These are phyloP conservation scores for Mycena citricolor DNA, from an alignment of 1,284 basidiomycete genomes.

Conservation along the genomic window DNA sequence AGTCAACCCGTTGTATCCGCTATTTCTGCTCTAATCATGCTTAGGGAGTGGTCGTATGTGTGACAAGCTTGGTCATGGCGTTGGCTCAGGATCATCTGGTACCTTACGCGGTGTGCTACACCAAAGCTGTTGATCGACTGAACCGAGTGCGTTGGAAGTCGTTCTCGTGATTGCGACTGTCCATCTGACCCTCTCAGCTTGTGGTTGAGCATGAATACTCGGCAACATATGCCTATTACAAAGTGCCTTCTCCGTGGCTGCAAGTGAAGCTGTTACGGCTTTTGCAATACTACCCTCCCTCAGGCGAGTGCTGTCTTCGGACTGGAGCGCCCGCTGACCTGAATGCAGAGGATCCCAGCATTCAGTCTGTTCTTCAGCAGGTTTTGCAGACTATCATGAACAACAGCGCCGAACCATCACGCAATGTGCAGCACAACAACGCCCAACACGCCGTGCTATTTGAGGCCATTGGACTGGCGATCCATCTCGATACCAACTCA, in stretches of 20 bases:
- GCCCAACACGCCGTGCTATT: conserved; percentile 98
- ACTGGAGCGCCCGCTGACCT: conserved; percentile 10
- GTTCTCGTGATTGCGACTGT: conserved; percentile 5
- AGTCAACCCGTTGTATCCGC: conserved; percentile 19
- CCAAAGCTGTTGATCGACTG: conserved; percentile 90
- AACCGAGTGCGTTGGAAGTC: conserved; percentile 60
- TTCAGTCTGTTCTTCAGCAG: conserved; percentile 76
- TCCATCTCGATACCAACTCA: conserved; percentile 93
- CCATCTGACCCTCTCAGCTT: conserved; percentile 71
- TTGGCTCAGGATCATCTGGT: conserved; percentile 93
- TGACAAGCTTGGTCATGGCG: conserved; percentile 92
- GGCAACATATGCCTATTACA: conserved; percentile 93
- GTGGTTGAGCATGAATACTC: conserved; percentile 89
- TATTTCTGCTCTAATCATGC: not conserved
- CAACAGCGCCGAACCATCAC: conserved; percentile 87
- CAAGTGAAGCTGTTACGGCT: conserved; percentile 95
- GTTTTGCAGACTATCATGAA: conserved; percentile 91
- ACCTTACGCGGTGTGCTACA: conserved; percentile 88
- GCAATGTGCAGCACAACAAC: conserved; percentile 98
- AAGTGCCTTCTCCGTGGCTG: conserved; percentile 96
- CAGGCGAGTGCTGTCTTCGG: conserved; percentile 54
- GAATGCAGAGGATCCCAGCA: conserved; percentile 74
- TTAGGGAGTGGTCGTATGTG: conserved; percentile 89
- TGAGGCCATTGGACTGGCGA: conserved; percentile 96
- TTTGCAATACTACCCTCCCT: conserved; percentile 93